These are phyloP conservation scores for Adansonia grandidieri DNA, from an alignment of 441 rosid genomes.

Conservation along the genomic window DNA sequence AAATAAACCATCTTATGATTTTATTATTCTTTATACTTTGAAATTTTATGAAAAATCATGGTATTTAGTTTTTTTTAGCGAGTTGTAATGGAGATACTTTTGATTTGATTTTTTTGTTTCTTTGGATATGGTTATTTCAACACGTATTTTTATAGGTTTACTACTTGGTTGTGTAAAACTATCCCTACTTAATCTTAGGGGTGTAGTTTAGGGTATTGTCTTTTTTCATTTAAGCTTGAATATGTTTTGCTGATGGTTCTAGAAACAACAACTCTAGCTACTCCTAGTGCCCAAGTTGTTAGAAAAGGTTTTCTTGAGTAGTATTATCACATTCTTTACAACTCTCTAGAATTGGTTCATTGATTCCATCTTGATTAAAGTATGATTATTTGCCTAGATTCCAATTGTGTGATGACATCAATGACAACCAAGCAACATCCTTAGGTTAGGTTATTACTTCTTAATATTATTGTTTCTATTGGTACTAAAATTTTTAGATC, in stretches of 20 bases:
- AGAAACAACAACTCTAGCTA: conserved; percentile 37
- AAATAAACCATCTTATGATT: conserved; percentile 4
- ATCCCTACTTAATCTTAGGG: too few relatives aligned
- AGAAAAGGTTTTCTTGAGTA: conserved; percentile 93
- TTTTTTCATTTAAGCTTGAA: conserved; percentile 8
- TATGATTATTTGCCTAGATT: conserved; percentile 75
- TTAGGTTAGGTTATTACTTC: conserved; percentile 17
- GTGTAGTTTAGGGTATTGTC: background rate
- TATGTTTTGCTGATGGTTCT: conserved; percentile 45
- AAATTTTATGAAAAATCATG: background rate
- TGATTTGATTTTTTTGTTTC: background rate
- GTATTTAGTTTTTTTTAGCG: background rate
- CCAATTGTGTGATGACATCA: conserved; percentile 61
- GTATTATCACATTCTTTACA: conserved; percentile 84
- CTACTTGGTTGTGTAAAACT: too few relatives aligned
- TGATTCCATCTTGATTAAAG: conserved; percentile 92
- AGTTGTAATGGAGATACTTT: background rate
- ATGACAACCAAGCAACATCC: conserved; percentile 47
- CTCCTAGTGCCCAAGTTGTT: conserved; percentile 76
- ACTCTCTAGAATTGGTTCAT: conserved; percentile 74
- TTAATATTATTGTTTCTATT: conserved; percentile 3
- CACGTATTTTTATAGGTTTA: background rate
- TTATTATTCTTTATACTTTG: conserved; percentile 4
- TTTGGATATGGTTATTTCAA: background rate
- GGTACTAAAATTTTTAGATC: background rate